Base-by-base conservation (phyloP, 2,329 filamentous ascomycete genomes). In the Alternaria gaisen region DNA sequence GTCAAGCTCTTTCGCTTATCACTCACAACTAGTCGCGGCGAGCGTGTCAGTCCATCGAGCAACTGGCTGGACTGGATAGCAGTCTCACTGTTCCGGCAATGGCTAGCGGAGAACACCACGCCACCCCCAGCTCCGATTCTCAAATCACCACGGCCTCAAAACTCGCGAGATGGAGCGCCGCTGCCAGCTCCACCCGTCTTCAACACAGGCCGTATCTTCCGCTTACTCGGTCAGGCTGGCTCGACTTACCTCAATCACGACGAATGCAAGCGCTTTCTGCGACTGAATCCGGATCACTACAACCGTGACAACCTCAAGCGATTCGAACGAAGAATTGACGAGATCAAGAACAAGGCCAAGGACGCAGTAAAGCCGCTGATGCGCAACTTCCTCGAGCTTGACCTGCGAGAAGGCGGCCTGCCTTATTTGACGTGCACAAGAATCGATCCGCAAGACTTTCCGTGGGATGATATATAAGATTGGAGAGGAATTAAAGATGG, bases 1-100 rank as follows among this genome's bases (percentile, higher is more conserved):
- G 88, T 89, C 20, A 90, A 90, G 55, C 86, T 98, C 12, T 96
- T 96, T 80, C 87, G 93, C 11, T 82, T 97, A 7, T 92, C 86
- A 1, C 84, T 97, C 9, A 91, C 88, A 4, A 97, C 91, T 20
- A 87, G 88, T 11, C 84, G 90, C 64, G 94, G 94, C 55, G 93
- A 97, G 75, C 87, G 93, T 55, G 91, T 97, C 44, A 90, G 86
- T 3, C 94, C 94, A 0, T 83, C 84, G 20, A 95, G 90, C 51
- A 89, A 88, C 55, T 97, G 94, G 77, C 83, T 97, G 22, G 93
- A 97, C 79, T 97, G 94, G 94, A 86, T 97, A 7, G 93, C 89
- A 18, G 88, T 97, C 50, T 92, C 88, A 42, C 83, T 97, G 12
- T 98, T 97, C 80, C 87, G 94, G 4, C 93, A 97, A 78, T 97